Evolutionary conservation across 805 yeast genomes (phyloP).

Genomic region (Wickerhamomyces ciferrii): DNA sequence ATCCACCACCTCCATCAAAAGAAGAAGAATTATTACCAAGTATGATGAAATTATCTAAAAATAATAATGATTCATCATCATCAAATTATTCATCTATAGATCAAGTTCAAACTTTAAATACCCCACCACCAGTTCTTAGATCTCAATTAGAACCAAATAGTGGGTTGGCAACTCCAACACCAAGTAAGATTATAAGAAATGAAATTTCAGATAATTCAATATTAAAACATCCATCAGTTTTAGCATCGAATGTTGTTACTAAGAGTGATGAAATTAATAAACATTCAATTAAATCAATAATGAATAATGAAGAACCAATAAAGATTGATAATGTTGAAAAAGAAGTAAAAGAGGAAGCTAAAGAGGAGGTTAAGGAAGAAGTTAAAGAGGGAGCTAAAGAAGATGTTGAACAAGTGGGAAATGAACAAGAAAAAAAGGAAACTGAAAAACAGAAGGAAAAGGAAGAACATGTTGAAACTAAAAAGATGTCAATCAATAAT

Average conservation of each 20-base stretch:
- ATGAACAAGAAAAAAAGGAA: no score
- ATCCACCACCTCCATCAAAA: background rate
- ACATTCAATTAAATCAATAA: constrained; percentile 7
- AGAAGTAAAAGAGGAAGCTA: constrained; percentile 10
- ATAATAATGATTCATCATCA: no score
- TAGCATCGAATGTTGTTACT: background rate
- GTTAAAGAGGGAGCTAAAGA: no score
- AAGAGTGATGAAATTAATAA: background rate
- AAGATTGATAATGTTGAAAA: constrained; percentile 1
- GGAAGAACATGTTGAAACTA: constrained; percentile 10
- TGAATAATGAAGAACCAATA: constrained; percentile 19
- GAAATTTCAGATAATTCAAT: no score
- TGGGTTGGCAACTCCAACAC: no score
- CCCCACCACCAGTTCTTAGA: background rate
- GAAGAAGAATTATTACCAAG: background rate
- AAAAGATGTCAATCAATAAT: constrained; percentile 3
- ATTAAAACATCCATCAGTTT: no score
- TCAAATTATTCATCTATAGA: background rate
- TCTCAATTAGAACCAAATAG: background rate
- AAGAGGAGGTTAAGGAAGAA: no score
- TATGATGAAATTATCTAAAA: no score
- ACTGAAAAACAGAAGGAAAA: no score
- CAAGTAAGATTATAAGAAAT: no score
- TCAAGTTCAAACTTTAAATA: background rate
- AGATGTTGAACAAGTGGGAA: no score